Evolutionary conservation across 768 basidiomycete genomes (phyloP).

Genomic region (Leccinum subtestaceum): DNA sequence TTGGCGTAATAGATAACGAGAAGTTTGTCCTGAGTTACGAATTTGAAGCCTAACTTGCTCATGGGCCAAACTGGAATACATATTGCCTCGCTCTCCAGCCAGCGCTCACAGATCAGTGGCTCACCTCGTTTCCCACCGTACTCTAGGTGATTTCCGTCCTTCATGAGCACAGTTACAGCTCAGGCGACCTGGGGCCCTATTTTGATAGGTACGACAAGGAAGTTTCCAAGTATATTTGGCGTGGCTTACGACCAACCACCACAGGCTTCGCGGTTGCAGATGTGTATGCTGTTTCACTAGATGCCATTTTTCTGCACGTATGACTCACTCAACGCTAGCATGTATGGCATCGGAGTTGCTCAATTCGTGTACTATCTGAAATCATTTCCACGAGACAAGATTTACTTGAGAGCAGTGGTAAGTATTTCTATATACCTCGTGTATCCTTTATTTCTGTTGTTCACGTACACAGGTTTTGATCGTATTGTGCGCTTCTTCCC

Average conservation of each 20-base stretch:
- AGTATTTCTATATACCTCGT: not conserved
- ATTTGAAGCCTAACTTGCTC: too few species aligned
- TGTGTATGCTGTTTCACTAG: constrained; percentile 8
- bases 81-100: not conserved
- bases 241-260: constrained; percentile 1
- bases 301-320: not conserved
- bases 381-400: constrained; percentile 16
- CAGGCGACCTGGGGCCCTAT: constrained; percentile 12
- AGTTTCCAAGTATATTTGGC: too few species aligned
- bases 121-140: not conserved
- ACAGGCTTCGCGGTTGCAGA: constrained; percentile 14
- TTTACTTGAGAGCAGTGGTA: constrained; percentile 13
- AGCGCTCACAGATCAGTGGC: not conserved
- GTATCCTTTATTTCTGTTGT: not conserved
- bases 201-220: constrained; percentile 13
- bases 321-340: not conserved
- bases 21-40: too few species aligned
- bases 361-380: constrained; percentile 8
- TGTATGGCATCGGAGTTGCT: not conserved
- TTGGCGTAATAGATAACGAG: too few species aligned
- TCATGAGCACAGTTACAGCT: constrained; percentile 6
- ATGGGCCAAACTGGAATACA: not conserved
- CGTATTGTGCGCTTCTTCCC: constrained; percentile 8
- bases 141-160: not conserved
- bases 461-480: constrained; percentile 3